Percentiles rank a stretch among this genome's conserved stretches.
phyloP scores from a whole-genome alignment of 1,284 basidiomycete species.

The Sphaerobolus stellatus region DNA sequence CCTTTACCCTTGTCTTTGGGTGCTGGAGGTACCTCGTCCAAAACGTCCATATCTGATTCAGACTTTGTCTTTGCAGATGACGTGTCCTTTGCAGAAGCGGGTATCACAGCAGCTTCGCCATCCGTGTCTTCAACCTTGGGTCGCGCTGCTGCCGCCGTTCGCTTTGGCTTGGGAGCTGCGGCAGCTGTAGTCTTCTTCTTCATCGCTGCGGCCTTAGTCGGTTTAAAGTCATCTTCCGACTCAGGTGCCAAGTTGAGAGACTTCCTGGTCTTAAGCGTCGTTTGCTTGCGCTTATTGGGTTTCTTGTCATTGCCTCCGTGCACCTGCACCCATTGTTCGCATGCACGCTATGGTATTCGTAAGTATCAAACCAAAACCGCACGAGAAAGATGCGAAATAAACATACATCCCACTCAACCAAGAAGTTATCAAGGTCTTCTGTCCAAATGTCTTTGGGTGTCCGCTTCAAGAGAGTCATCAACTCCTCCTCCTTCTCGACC shows the following conservation, averaged over 20 bases:
- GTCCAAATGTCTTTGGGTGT: conserved; percentile 90
- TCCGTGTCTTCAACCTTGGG: conserved; percentile 18
- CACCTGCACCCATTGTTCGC: conserved; percentile 59
- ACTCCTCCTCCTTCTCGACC: conserved; percentile 80
- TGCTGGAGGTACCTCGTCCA: conserved; percentile 7
- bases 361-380: conserved; percentile 10
- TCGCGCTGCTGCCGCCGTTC: conserved; percentile 16
- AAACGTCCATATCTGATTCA: conserved; percentile 41
- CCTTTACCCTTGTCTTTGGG: conserved; percentile 35
- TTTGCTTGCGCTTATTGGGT: conserved; percentile 74
- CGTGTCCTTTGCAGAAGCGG: no score
- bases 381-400: conserved; percentile 2
- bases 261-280: conserved; percentile 70
- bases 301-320: conserved; percentile 54
- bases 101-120: conserved; percentile 34
- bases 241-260: conserved; percentile 53
- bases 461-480: conserved; percentile 76
- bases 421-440: conserved; percentile 82
- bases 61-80: conserved; percentile 18
- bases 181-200: conserved; percentile 11
- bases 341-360: conserved; percentile 49
- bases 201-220: conserved; percentile 58
- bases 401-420: conserved; percentile 82
- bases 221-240: conserved; percentile 75
- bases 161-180: conserved; percentile 29